Conservation (phyloP, 495 filamentous ascomycete genomes). For the Penicillium pancosmium region DNA sequence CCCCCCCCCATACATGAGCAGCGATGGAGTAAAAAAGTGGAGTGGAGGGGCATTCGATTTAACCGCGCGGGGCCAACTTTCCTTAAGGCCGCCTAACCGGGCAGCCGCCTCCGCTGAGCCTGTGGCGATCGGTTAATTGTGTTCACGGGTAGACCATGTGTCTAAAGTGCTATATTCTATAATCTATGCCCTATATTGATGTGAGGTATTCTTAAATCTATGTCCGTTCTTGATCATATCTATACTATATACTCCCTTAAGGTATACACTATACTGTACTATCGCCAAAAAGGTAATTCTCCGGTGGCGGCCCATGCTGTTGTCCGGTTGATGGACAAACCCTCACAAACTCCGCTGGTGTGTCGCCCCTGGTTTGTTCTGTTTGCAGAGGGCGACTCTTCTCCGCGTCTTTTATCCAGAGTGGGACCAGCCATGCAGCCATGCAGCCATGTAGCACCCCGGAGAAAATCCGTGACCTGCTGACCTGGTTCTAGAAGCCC, state of each 20-base stretch:
- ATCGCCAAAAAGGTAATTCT: slow-evolving; percentile 36
- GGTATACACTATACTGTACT: neutral
- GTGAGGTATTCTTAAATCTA: neutral
- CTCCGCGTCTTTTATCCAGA: too few relatives aligned
- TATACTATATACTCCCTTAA: neutral
- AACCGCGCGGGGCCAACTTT: slow-evolving; percentile 30
- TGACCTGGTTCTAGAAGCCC: too few relatives aligned
- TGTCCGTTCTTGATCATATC: neutral
- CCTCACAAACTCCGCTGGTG: too few relatives aligned
- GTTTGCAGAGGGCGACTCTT: too few relatives aligned
- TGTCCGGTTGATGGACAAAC: neutral
- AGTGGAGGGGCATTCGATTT: slow-evolving; percentile 30
- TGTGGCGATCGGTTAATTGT: slow-evolving; percentile 26
- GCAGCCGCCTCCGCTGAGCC: slow-evolving; percentile 9
- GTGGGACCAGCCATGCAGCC: too few relatives aligned
- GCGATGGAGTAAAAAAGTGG: slow-evolving; percentile 15
- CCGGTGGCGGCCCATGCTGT: slow-evolving; percentile 28
- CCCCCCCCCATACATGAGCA: neutral
- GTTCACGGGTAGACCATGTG: too few relatives aligned
- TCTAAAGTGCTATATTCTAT: too few relatives aligned
- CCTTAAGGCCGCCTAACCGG: slow-evolving; percentile 8
- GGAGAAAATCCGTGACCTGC: too few relatives aligned
- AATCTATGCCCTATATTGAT: too few relatives aligned
- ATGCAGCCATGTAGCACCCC: too few relatives aligned
- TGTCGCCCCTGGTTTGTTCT: too few relatives aligned